Conservation (phyloP, 2,329 filamentous ascomycete genomes). For the Colletotrichum scovillei region DNA sequence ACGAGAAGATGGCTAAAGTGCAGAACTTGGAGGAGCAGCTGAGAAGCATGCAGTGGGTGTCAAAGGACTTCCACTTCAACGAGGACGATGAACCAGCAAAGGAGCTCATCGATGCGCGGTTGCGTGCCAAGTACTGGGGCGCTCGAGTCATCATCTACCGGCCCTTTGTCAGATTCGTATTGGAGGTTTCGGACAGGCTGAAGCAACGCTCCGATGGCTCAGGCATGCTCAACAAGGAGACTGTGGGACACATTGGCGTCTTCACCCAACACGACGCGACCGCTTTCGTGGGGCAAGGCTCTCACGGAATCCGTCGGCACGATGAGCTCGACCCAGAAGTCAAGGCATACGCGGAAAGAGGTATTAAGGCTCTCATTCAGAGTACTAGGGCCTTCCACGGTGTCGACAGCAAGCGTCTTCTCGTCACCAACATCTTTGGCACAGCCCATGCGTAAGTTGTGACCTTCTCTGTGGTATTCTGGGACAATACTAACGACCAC, state of each 20-base stretch:
- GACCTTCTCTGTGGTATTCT: too few species aligned
- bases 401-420: constrained; percentile 72
- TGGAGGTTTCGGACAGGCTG: constrained; percentile 58
- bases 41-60: constrained; percentile 56
- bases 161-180: constrained; percentile 73
- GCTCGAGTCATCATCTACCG: constrained; percentile 90
- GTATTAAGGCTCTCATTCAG: constrained; percentile 80
- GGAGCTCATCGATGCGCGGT: constrained; percentile 83
- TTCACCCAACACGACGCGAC: constrained; percentile 14
- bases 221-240: constrained; percentile 42
- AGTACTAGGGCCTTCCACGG: constrained; percentile 86
- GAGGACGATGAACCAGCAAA: constrained; percentile 77
- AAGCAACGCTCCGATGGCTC: constrained; percentile 38
- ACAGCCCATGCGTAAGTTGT: constrained; percentile 91
- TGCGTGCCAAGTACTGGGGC: constrained; percentile 95
- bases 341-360: constrained; percentile 65
- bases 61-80: constrained; percentile 64
- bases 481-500: not conserved
- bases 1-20: constrained; percentile 58
- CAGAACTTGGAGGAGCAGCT: constrained; percentile 40
- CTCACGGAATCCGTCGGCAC: constrained; percentile 41
- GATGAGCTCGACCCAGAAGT: constrained; percentile 31
- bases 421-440: constrained; percentile 96
- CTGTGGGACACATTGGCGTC: constrained; percentile 50
- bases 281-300: not conserved